phyloP scores from a whole-genome alignment of 2,329 filamentous ascomycete genomes.

The Trichoderma gracile region DNA sequence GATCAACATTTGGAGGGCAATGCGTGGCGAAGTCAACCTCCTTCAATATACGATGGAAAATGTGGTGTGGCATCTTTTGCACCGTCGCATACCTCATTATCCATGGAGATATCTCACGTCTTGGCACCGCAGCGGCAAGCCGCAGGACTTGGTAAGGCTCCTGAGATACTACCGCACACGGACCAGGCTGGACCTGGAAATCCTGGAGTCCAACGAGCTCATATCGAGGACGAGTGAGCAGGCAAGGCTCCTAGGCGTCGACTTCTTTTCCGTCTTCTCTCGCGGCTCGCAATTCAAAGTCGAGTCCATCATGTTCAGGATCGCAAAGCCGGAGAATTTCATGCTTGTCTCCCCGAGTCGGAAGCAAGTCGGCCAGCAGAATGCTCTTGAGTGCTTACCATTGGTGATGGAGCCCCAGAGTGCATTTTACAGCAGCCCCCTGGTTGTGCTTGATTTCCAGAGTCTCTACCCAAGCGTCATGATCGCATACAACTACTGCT shows the following conservation, averaged over 20 bases:
- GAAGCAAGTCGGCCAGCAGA: constrained; percentile 91
- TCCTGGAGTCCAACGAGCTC: constrained; percentile 86
- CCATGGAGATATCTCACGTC: constrained; percentile 72
- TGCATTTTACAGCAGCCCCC: constrained; percentile 85
- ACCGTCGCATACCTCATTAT: constrained; percentile 86
- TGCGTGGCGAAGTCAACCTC: constrained; percentile 88
- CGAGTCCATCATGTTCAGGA: constrained; percentile 97
- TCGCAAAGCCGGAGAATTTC: constrained; percentile 95
- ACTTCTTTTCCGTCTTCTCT: constrained; percentile 96
- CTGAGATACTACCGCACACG: constrained; percentile 75
- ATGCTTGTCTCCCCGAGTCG: constrained; percentile 84
- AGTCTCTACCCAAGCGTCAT: constrained; percentile 96
- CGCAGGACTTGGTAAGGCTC: constrained; percentile 70
- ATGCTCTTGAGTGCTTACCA: constrained; percentile 89
- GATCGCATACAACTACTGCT: constrained; percentile 99
- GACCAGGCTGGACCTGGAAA: constrained; percentile 81
- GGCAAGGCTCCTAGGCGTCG: constrained; percentile 85
- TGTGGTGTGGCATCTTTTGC: constrained; percentile 86
- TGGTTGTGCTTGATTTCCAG: constrained; percentile 93
- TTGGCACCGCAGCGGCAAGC: constrained; percentile 74
- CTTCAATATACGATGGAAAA: constrained; percentile 97
- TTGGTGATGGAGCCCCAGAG: constrained; percentile 98
- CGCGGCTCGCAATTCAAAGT: constrained; percentile 98
- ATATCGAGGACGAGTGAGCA: constrained; percentile 90
- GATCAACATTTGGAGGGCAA: constrained; percentile 96